Evolutionary conservation across 768 basidiomycete species (phyloP).

Genomic region (Lactarius deliciosus): DNA sequence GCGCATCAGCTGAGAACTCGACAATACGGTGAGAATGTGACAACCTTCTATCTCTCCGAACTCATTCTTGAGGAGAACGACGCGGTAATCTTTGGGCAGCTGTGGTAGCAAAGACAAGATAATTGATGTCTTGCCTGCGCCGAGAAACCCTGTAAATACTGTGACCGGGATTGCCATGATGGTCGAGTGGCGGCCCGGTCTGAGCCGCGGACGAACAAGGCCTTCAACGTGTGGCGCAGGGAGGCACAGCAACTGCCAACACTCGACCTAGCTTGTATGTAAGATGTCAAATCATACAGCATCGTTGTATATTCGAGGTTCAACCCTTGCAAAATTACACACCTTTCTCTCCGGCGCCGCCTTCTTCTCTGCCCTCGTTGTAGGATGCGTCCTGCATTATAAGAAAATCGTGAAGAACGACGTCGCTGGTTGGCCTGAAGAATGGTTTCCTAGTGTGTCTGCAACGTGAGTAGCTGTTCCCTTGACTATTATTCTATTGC

Average conservation of each 20-base stretch:
- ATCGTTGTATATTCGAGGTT: constrained; percentile 42
- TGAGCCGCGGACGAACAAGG: background rate
- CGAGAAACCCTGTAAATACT: constrained; percentile 93
- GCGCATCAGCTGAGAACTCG: background rate
- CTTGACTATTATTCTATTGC: background rate
- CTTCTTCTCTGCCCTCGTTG: constrained; percentile 59
- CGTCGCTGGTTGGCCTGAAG: constrained; percentile 78
- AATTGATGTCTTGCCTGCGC: constrained; percentile 75
- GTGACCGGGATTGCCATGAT: constrained; percentile 71
- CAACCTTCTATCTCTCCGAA: constrained; percentile 91
- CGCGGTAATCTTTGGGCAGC: constrained; percentile 82
- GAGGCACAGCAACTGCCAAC: too few species aligned
- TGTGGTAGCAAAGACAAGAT: constrained; percentile 83
- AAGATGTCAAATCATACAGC: background rate
- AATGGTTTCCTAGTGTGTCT: constrained; percentile 91
- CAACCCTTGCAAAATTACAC: constrained; percentile 60
- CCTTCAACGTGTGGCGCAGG: too few species aligned
- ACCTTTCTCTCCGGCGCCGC: constrained; percentile 65
- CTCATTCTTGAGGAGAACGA: constrained; percentile 93
- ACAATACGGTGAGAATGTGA: background rate
- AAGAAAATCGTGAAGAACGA: constrained; percentile 83
- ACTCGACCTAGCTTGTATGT: background rate
- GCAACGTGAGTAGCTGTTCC: constrained; percentile 55
- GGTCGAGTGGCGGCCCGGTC: background rate
- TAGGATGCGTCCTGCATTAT: constrained; percentile 74